A percentile compares a stretch with the other conserved stretches of the same genome.
These are phyloP conservation scores for Tripterygium wilfordii DNA, from an alignment of 177 flowering plant genomes.

Conservation along the genomic window DNA sequence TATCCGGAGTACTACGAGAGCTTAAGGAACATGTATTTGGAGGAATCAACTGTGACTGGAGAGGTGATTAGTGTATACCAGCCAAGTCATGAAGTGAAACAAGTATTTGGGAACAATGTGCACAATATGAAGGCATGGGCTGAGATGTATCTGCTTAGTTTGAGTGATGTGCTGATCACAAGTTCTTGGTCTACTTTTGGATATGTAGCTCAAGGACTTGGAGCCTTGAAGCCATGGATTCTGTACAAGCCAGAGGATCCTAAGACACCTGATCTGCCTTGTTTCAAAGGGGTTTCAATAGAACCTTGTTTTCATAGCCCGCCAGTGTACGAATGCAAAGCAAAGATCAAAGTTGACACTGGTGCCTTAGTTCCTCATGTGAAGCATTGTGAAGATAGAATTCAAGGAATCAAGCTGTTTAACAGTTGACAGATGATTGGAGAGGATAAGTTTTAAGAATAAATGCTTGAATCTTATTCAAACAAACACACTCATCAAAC, in stretches of 20 bases:
- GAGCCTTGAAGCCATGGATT: conserved; percentile 82
- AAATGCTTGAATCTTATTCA: too few species aligned
- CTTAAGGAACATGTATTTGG: conserved; percentile 72
- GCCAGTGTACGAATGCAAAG: conserved; percentile 79
- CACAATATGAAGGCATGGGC: conserved; percentile 82
- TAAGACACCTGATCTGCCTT: conserved; percentile 76
- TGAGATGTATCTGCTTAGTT: conserved; percentile 78
- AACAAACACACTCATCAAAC: too few species aligned
- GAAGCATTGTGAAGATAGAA: conserved; percentile 80
- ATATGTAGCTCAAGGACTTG: conserved; percentile 86
- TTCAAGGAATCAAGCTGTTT: conserved; percentile 80
- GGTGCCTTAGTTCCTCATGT: conserved; percentile 74
- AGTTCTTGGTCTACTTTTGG: conserved; percentile 94
- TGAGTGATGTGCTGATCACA: conserved; percentile 63
- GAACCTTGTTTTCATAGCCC: conserved; percentile 94
- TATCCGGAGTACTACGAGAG: conserved; percentile 60
- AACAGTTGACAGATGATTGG: too few species aligned
- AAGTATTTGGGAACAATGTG: conserved; percentile 46
- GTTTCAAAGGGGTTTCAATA: conserved; percentile 69
- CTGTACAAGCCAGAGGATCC: conserved; percentile 64
- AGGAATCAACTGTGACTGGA: conserved; percentile 55
- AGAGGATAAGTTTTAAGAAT: conserved; percentile 19
- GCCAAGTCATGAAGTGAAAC: conserved; percentile 80
- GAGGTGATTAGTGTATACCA: conserved; percentile 61
- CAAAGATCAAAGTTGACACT: conserved; percentile 53